Conservation (phyloP, 2,329 filamentous ascomycete genomes). For the Colletotrichum destructivum region DNA sequence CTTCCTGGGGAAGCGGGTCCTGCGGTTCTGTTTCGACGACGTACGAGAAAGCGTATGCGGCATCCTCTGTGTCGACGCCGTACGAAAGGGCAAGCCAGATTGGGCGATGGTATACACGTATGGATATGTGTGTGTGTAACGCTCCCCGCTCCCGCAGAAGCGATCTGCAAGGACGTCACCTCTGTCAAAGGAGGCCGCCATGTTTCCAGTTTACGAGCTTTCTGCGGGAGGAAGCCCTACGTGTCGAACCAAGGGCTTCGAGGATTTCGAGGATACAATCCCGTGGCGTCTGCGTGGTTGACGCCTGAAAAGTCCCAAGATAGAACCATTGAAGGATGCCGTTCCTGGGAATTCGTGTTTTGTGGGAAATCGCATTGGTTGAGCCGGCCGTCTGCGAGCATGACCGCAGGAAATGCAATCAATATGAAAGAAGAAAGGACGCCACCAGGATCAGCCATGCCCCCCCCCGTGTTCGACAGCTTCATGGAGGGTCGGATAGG, state of each 20-base stretch:
- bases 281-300: neutral
- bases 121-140: no score
- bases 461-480: neutral
- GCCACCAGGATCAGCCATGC: neutral
- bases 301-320: neutral
- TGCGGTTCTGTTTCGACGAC: constrained; percentile 8
- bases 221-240: neutral
- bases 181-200: neutral
- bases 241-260: neutral
- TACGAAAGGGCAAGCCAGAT: neutral
- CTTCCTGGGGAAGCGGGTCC: neutral
- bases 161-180: neutral
- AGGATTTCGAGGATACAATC: neutral
- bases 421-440: neutral
- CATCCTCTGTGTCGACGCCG: neutral
- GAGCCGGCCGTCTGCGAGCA: neutral
- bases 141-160: neutral
- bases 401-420: neutral
- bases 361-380: neutral
- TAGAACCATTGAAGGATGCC: neutral
- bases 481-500: constrained; percentile 24
- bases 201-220: neutral
- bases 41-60: neutral
- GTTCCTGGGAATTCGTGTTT: neutral
- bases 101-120: neutral